These are phyloP conservation scores for Zymoseptoria tritici DNA, from an alignment of 2,329 filamentous ascomycete genomes.

Conservation along the genomic window DNA sequence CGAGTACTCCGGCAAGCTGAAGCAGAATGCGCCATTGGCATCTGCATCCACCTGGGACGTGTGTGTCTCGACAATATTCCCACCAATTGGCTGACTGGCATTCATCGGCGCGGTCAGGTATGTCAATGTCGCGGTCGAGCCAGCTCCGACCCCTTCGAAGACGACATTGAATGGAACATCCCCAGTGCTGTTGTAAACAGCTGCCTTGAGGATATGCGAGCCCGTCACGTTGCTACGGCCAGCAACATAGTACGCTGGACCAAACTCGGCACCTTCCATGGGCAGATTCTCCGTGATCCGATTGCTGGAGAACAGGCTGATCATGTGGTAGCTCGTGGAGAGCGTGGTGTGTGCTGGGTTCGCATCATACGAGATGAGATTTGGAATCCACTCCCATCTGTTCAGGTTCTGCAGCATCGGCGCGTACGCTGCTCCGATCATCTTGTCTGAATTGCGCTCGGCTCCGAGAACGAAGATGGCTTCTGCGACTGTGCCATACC, in stretches of 20 bases:
- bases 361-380: constrained; percentile 36
- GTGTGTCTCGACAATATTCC: constrained; percentile 45
- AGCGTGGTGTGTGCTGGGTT: constrained; percentile 29
- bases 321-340: constrained; percentile 27
- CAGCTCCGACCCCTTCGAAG: constrained; percentile 31
- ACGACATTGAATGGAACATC: constrained; percentile 30
- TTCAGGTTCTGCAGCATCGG: constrained; percentile 26
- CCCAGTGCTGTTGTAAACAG: constrained; percentile 43
- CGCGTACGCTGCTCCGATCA: constrained; percentile 47
- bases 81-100: constrained; percentile 28
- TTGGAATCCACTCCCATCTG: constrained; percentile 29
- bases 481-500: constrained; percentile 55
- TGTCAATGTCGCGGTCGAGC: constrained; percentile 34
- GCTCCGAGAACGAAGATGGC: constrained; percentile 58
- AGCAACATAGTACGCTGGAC: constrained; percentile 41
- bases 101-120: constrained; percentile 34
- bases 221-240: constrained; percentile 33
- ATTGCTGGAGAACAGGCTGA: constrained; percentile 37
- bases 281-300: constrained; percentile 42
- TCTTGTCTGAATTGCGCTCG: constrained; percentile 56
- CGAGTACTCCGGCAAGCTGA: constrained; percentile 48
- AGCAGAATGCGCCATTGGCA: constrained; percentile 43
- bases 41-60: constrained; percentile 36
- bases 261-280: constrained; percentile 31
- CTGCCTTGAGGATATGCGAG: constrained; percentile 39